Percentiles rank a stretch among this genome's conserved stretches.
phyloP scores from a whole-genome alignment of 371 early-diverging fungal species.

The Mucor saturninus region DNA sequence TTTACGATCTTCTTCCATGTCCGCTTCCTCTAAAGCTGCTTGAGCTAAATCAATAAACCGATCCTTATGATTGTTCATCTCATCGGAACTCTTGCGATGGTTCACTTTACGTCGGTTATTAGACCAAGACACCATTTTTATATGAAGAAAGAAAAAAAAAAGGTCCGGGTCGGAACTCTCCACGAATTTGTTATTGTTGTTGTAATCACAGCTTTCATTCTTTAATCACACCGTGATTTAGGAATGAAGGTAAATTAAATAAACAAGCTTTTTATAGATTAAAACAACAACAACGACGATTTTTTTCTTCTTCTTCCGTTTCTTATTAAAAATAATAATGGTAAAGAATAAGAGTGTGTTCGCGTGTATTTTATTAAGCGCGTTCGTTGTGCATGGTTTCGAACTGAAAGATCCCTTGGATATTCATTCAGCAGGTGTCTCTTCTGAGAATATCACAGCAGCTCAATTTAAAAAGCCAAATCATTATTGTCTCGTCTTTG shows the following conservation, averaged over 20 bases:
- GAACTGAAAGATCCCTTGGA: neutral
- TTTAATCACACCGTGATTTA: too few relatives aligned
- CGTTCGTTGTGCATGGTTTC: neutral
- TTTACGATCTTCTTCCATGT: constrained; percentile 48
- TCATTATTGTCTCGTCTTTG: constrained; percentile 56
- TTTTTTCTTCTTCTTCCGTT: too few relatives aligned
- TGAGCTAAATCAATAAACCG: constrained; percentile 54
- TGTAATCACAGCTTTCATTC: too few relatives aligned
- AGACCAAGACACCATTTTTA: too few relatives aligned
- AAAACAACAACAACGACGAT: too few relatives aligned
- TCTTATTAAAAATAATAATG: neutral
- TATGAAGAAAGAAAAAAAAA: too few relatives aligned
- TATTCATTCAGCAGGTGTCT: neutral
- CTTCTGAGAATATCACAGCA: neutral
- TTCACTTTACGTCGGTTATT: too few relatives aligned
- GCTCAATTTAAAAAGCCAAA: neutral
- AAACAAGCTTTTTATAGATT: too few relatives aligned
- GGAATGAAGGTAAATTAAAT: too few relatives aligned
- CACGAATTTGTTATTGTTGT: too few relatives aligned
- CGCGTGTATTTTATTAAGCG: neutral
- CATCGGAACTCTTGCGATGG: neutral
- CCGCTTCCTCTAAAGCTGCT: constrained; percentile 53
- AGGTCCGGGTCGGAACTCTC: too few relatives aligned
- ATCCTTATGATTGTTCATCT: constrained; percentile 29
- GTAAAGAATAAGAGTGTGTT: neutral